Base-by-base conservation (phyloP, 2,329 filamentous ascomycete species). In the Colletotrichum sansevieriae region DNA sequence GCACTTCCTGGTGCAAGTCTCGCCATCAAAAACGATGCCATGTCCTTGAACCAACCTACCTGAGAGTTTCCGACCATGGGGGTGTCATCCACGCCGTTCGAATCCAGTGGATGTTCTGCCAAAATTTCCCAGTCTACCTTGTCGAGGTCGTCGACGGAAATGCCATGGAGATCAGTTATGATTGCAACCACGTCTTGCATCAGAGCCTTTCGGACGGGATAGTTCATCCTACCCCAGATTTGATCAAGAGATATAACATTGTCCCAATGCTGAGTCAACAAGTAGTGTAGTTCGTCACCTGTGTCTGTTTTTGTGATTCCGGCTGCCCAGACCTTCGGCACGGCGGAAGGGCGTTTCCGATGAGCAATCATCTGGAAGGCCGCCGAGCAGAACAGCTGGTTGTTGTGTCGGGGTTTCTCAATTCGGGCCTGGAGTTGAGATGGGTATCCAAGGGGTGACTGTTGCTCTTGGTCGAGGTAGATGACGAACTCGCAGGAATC, bases 321-420 rank as follows among this genome's bases (percentile, higher is more conserved):
- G 15, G 37, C 33, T 13, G 55, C 62, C 62, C 62, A 69, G 0
- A 69, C 43, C 12, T 69, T 61, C 13, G 66, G 62, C 4, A 69
- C 55, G 8, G 59, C 9, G 1, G 43, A 12, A 1, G 62, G 66
- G 6, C 60, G 13, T 33, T 35, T 33, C 3, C n/a, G 25, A 15
- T 60, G 55, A 10, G 66, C 62, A 3, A 69, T 41, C 11, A 15
- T 56, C 20, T 65, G 62, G 10, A 69, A 29, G 0, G 62, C 62
- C 4, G 62, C 66, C 4, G 55, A 51, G 7, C 20, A 44, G 9
- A 60, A 10, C 2, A 65, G 43, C 11, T 57, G 55, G 25, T 57
- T 44, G 3, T 41, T 41, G 2, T 6, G 22, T 1, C 29, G 22
- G 7, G 41, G 25, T 49, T 55, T 60, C 37, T 61, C 47, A 12